phyloP scores from a whole-genome alignment of 768 basidiomycete genomes.

The Mrakia hoshinonis region DNA sequence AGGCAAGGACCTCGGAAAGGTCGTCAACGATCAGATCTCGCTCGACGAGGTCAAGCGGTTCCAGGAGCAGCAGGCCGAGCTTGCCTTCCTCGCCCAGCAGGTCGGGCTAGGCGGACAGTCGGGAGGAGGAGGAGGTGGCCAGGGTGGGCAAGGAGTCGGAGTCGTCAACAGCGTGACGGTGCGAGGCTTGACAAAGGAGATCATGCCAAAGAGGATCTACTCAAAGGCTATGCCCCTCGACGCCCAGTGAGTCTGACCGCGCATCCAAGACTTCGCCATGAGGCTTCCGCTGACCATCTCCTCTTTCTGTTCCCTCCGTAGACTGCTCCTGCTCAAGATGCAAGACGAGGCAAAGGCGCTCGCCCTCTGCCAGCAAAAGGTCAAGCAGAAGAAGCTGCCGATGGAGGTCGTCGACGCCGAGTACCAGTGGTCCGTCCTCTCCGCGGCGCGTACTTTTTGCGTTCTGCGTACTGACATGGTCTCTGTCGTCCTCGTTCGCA shows the following conservation, averaged over 20 bases:
- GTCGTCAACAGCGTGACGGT: constrained; percentile 31
- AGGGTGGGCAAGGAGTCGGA: constrained; percentile 6
- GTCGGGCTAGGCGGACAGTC: constrained; percentile 47
- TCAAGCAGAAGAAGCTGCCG: constrained; percentile 82
- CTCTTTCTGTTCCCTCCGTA: constrained; percentile 36
- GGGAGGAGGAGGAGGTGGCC: constrained; percentile 45
- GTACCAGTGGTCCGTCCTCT: constrained; percentile 75
- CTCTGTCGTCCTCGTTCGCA: constrained; percentile 38
- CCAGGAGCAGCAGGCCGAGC: constrained; percentile 67
- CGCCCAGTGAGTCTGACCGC: constrained; percentile 53
- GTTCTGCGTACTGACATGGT: no score
- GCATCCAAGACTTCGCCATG: background rate
- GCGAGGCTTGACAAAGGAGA: constrained; percentile 66
- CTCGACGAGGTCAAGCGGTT: constrained; percentile 82
- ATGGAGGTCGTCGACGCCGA: constrained; percentile 99
- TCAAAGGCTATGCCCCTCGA: constrained; percentile 75
- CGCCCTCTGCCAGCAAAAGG: constrained; percentile 78
- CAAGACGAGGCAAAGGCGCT: constrained; percentile 89
- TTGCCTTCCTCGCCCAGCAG: constrained; percentile 38
- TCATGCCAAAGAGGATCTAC: constrained; percentile 94
- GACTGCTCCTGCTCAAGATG: constrained; percentile 67
- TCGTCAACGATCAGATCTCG: constrained; percentile 83
- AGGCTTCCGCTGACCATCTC: background rate
- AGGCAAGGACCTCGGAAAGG: constrained; percentile 76
- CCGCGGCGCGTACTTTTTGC: no score